Evolutionary conservation across 805 yeast genomes (phyloP).

Genomic region (Teunomyces stri): DNA sequence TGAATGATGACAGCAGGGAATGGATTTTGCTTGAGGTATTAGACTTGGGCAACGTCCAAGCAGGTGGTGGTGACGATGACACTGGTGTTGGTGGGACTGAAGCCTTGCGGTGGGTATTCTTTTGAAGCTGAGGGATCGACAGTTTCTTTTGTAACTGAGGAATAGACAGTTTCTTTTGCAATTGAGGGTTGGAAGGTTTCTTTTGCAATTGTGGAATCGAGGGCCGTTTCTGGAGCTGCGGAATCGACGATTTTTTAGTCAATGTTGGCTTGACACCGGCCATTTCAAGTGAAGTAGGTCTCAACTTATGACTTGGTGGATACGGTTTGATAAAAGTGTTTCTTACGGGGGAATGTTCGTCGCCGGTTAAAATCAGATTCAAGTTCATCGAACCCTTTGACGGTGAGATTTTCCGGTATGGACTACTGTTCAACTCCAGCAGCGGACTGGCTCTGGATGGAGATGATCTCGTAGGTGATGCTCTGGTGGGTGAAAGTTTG

Average conservation of each 20-base stretch:
- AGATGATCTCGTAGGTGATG: neutral
- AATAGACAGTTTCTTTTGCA: conserved; percentile 10
- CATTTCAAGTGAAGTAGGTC: conserved; percentile 32
- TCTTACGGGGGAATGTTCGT: conserved; percentile 4
- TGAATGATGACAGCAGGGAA: neutral
- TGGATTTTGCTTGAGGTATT: neutral
- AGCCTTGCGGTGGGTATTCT: conserved; percentile 15
- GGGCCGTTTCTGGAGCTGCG: conserved; percentile 16
- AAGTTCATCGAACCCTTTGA: conserved; percentile 40
- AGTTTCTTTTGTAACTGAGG: conserved; percentile 18
- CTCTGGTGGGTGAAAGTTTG: neutral
- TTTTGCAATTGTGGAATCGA: conserved; percentile 12
- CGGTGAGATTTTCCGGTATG: conserved; percentile 36
- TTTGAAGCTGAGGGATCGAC: conserved; percentile 15
- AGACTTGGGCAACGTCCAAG: neutral
- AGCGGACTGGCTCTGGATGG: neutral
- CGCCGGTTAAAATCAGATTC: conserved; percentile 25
- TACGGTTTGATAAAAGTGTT: conserved; percentile 21
- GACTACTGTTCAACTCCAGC: conserved; percentile 13
- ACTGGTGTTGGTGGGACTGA: conserved; percentile 8
- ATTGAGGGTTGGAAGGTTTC: conserved; percentile 11
- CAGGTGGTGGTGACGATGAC: neutral
- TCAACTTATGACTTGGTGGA: conserved; percentile 21
- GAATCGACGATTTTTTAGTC: conserved; percentile 15
- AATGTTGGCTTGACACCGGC: conserved; percentile 27